Percentiles rank a stretch among this genome's conserved stretches.
Evolutionary conservation across 495 filamentous ascomycete species (phyloP).

Genomic region (Filosporella fistucella): DNA sequence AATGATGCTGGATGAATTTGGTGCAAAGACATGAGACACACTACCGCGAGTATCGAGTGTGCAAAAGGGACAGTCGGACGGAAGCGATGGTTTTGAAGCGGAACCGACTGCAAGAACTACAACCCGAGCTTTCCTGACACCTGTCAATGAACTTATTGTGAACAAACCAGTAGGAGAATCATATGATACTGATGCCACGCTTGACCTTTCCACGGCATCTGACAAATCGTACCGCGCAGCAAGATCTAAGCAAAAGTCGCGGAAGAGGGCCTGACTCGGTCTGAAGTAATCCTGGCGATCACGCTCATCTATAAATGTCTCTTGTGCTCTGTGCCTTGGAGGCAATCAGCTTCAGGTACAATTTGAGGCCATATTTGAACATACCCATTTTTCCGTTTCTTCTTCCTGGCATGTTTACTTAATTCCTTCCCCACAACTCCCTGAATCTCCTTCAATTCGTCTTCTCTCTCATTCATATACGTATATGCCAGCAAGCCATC

Average conservation of each 20-base stretch:
- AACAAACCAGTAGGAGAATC: constrained; percentile 42
- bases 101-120: constrained; percentile 56
- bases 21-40: constrained; percentile 7
- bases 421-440: constrained; percentile 59
- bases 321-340: background rate
- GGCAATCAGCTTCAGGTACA: background rate
- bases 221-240: constrained; percentile 47
- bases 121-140: constrained; percentile 38
- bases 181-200: constrained; percentile 49
- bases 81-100: constrained; percentile 48
- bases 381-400: constrained; percentile 27
- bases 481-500: constrained; percentile 57
- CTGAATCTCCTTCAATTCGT: constrained; percentile 50
- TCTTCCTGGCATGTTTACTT: constrained; percentile 60
- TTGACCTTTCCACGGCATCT: constrained; percentile 40
- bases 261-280: constrained; percentile 51
- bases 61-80: constrained; percentile 26
- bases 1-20: background rate
- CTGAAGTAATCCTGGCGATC: constrained; percentile 64
- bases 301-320: constrained; percentile 50
- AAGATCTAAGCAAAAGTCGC: constrained; percentile 50
- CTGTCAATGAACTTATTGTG: constrained; percentile 42
- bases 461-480: constrained; percentile 40
- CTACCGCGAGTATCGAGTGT: background rate
- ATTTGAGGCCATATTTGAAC: constrained; percentile 1